phyloP scores from a whole-genome alignment of 345 rosid genomes.

The Moringa oleifera region DNA sequence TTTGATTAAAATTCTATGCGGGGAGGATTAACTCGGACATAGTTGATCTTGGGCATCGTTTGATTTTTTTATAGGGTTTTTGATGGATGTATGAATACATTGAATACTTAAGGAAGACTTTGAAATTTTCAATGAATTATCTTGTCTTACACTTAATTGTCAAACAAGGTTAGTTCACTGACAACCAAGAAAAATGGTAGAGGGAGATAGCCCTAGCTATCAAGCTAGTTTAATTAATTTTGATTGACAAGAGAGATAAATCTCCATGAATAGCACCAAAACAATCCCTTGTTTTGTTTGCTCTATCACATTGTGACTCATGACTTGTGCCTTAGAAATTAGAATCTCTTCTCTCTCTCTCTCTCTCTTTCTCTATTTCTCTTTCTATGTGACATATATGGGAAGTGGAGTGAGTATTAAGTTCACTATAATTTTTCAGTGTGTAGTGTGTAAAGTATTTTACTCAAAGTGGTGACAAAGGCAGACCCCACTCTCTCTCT shows the following conservation, averaged over 20 bases:
- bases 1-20: no score
- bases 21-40: no score
- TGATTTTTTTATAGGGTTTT: no score
- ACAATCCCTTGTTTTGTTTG: slow-evolving; percentile 15
- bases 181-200: slow-evolving; percentile 33
- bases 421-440: slow-evolving; percentile 27
- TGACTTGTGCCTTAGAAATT: slow-evolving; percentile 19
- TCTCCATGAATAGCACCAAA: slow-evolving; percentile 16
- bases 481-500: no score
- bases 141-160: no score
- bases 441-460: neutral
- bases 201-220: slow-evolving; percentile 8
- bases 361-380: no score
- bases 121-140: no score
- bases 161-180: slow-evolving; percentile 40
- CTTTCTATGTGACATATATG: slow-evolving; percentile 28
- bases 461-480: neutral
- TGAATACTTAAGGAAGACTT: no score
- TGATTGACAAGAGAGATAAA: no score
- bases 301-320: slow-evolving; percentile 21
- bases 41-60: no score
- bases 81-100: no score
- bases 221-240: slow-evolving; percentile 13
- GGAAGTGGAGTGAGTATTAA: slow-evolving; percentile 51
- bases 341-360: slow-evolving; percentile 10